Evolutionary conservation across 257 asterid species (phyloP).

Genomic region (Pogostemon cablin): DNA sequence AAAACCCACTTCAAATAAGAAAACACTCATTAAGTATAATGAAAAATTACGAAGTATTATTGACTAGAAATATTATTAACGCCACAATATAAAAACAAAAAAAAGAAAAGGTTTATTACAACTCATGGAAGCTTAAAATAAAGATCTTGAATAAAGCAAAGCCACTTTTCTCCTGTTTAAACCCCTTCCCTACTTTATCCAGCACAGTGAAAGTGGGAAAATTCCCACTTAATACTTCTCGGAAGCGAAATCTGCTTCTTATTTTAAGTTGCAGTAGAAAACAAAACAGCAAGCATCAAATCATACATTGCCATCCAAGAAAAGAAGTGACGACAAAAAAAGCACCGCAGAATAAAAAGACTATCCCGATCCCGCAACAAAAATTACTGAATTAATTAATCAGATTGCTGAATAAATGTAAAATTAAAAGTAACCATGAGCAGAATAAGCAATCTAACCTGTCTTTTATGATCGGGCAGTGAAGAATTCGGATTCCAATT

Average conservation of each 20-base stretch:
- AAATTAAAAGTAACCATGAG: slow-evolving; percentile 24
- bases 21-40: slow-evolving; percentile 1
- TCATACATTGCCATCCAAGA: slow-evolving; percentile 27
- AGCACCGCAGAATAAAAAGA: slow-evolving; percentile 22
- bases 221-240: slow-evolving; percentile 27
- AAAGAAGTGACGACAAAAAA: slow-evolving; percentile 5
- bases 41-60: slow-evolving; percentile 15
- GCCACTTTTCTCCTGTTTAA: slow-evolving; percentile 19
- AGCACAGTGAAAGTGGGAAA: slow-evolving; percentile 31
- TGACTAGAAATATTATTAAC: not conserved
- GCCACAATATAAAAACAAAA: not conserved
- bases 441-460: slow-evolving; percentile 40
- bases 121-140: slow-evolving; percentile 29
- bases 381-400: slow-evolving; percentile 19
- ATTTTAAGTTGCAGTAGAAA: slow-evolving; percentile 11
- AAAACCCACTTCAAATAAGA: not conserved
- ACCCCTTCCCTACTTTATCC: slow-evolving; percentile 19
- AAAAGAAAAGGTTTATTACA: slow-evolving; percentile 4
- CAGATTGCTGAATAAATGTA: slow-evolving; percentile 7
- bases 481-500: slow-evolving; percentile 38
- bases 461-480: slow-evolving; percentile 33
- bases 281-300: slow-evolving; percentile 17
- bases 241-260: slow-evolving; percentile 29
- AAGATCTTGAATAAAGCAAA: slow-evolving; percentile 20
- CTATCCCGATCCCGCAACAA: slow-evolving; percentile 26